A percentile compares a stretch with the other conserved stretches of the same genome.
Conservation (phyloP, 768 basidiomycete species). For the Lentinus brumalis region DNA sequence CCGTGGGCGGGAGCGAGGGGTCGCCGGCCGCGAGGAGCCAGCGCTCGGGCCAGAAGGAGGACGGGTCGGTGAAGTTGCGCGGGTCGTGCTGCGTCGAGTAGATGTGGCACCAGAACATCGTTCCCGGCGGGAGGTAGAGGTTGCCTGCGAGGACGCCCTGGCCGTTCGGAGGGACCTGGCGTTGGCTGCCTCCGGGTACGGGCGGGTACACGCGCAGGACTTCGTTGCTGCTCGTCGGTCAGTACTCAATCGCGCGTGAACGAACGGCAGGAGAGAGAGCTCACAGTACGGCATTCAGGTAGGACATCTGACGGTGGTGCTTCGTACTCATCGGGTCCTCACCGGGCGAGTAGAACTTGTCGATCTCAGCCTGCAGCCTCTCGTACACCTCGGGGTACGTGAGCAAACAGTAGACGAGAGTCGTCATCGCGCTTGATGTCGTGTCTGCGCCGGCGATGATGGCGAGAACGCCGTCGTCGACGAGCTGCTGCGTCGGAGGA, state of each 20-base stretch:
- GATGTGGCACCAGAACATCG: conserved; percentile 35
- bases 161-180: conserved; percentile 30
- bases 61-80: no score
- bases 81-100: no score
- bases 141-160: conserved; percentile 36
- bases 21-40: conserved; percentile 33
- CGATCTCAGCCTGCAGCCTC: conserved; percentile 28
- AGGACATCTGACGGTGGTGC: conserved; percentile 29
- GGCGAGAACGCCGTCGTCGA: conserved; percentile 24
- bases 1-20: no score
- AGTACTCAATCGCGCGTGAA: no score
- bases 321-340: conserved; percentile 23
- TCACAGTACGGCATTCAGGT: conserved; percentile 39
- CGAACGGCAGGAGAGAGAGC: not conserved
- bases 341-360: conserved; percentile 23
- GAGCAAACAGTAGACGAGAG: conserved; percentile 29
- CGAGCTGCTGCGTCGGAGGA: conserved; percentile 7
- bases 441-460: conserved; percentile 35
- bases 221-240: conserved; percentile 40
- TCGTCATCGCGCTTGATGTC: conserved; percentile 26
- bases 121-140: conserved; percentile 27
- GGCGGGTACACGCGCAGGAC: conserved; percentile 46
- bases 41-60: conserved; percentile 17
- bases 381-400: conserved; percentile 15
- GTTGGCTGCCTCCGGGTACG: conserved; percentile 38